Evolutionary conservation across 352 stramenopile species (phyloP), one percentile per base, ranked within the genome.

Genomic region (Phytophthora pisi): DNA sequence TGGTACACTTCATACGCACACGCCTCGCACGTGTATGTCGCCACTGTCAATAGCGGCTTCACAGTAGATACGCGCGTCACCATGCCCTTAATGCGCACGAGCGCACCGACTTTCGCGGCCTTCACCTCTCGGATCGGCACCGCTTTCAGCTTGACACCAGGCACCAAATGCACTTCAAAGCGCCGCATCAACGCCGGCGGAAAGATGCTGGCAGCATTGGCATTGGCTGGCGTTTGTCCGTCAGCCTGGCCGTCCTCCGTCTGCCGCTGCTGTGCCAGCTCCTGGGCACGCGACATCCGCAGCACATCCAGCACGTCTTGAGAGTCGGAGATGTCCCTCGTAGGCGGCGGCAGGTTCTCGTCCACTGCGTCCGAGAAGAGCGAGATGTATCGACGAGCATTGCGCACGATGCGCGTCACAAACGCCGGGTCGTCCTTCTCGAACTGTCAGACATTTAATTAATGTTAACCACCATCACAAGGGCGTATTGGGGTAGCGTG

Each of bases 61-160:
- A 99, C 98, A 65, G 98, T 98, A 0, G 97, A 99, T 0, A 98
- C 91, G n/a, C 97, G 88, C 1, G 98, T 99, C 31, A 99, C 96
- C 89, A 99, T 99, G 23, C 97, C 98, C 31, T 96, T 92, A 50
- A 99, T 95, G 0, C 91, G 95, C 10, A 99, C 97, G 4, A 99
- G 82, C 45, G 88, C 88, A 15, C 98, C 98, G 38, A 99, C 98
- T 45, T 98, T 92, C 18, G 74, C 74, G 0, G 97, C 97, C 20
- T 95, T 92, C 13, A 99, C 91, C n/a, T 98, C 83, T 55, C 97
- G 94, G 34, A 99, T 91, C 2, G 93, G 93, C 15, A 95, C 79
- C 5, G 92, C 88, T 64, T 90, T 95, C n/a, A 78, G 74, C 79
- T 97, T 97, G 34, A 96, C 85, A 3, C 84, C 86, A 11, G 88